Percentiles rank a stretch among this genome's conserved stretches.
These are phyloP conservation scores for Gautieria morchelliformis DNA, from an alignment of 768 basidiomycete species.

Conservation along the genomic window DNA sequence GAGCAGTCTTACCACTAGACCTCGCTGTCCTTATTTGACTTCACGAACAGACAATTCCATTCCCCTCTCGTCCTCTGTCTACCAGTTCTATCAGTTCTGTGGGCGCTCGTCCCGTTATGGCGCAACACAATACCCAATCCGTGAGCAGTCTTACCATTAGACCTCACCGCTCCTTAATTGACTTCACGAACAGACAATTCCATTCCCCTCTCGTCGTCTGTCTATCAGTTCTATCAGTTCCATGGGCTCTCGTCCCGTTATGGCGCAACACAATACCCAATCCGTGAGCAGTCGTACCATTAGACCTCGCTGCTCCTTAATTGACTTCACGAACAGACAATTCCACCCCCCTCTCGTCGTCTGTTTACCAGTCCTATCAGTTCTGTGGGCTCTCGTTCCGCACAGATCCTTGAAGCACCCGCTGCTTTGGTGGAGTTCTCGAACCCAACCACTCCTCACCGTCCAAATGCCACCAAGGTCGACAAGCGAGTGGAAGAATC, in stretches of 20 bases:
- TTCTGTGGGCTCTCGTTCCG: not conserved
- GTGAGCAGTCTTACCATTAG: not conserved
- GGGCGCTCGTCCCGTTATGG: not conserved
- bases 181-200: not conserved
- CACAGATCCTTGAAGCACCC: not conserved
- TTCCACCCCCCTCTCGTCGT: not conserved
- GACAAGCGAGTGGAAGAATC: not conserved
- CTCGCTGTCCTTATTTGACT: not conserved
- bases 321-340: not conserved
- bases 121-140: not conserved
- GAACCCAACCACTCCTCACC: not conserved
- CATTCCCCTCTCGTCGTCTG: not conserved
- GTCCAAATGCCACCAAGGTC: not conserved
- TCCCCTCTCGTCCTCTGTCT: not conserved
- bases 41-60: not conserved
- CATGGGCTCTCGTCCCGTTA: not conserved
- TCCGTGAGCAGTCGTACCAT: not conserved
- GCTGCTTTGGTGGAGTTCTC: not conserved
- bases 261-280: not conserved
- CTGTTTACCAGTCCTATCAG: not conserved
- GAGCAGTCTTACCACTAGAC: not conserved
- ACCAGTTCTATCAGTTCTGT: not conserved
- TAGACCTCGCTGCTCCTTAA: not conserved
- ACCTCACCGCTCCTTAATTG: not conserved
- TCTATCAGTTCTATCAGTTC: not conserved